Base-by-base conservation (phyloP, 164 flowering plant species). In the Protea cynaroides region DNA sequence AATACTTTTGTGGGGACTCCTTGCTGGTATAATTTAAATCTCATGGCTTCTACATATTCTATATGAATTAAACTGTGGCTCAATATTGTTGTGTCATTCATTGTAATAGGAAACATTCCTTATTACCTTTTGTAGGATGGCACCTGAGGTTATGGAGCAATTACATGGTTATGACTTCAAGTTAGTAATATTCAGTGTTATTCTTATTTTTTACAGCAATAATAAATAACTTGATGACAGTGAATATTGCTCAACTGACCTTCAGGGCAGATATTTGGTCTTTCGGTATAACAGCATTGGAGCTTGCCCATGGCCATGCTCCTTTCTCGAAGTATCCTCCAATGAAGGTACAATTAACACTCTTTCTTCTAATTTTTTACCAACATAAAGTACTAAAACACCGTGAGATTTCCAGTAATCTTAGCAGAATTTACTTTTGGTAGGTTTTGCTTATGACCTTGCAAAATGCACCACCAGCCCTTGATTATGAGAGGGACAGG, bases 251-350 rank as follows among this genome's bases (percentile, higher is more conserved):
- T n/a, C 61, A 62, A 58, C 57, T 65, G 61, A 61, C 37, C 17
- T 75, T 72, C 82, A 94, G 98, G 81, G 98, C 98, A 59, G 98
- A 94, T 83, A 89, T 94, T 22, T 94, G 98, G 98, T 94, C 98
- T 14, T 94, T 94, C 77, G 98, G 97, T 37, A 94, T 94, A 80
- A 94, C 98, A 59, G 98, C 96, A 25, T 74, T 94, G 72, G 98
- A 94, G 74, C 95, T 94, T 63, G 98, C 98, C n/a, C 98, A 91
- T 78, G 98, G 98, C 58, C 96, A 94, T 81, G 98, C 98, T 70
- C 98, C 98, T 65, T 94, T 94, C 75, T 94, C 98, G 64, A 94
- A 87, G 71, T 94, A 83, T 80, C 98, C 98, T 70, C 98, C 98
- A 58, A 86, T 91, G 95, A 94, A 94, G 97, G 97, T 94, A 55